phyloP scores from a whole-genome alignment of 139 green algal species.

The Zygnema circumcarinatum region DNA sequence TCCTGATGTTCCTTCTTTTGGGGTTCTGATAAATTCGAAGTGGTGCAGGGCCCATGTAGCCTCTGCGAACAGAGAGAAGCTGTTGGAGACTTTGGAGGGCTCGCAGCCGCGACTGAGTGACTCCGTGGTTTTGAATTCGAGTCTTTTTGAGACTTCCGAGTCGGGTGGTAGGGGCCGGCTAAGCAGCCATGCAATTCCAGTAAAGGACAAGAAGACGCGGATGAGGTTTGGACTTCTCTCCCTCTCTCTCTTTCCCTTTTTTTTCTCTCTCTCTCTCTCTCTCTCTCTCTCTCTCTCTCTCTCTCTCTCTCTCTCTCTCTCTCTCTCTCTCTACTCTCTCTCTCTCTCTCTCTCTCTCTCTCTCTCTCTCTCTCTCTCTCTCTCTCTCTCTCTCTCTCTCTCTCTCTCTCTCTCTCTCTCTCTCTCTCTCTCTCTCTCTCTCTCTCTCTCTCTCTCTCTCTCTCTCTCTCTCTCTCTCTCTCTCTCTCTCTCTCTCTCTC shows the following conservation, averaged over 20 bases:
- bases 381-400: neutral
- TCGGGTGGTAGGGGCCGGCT: neutral
- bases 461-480: neutral
- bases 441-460: neutral
- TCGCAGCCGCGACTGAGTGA: slow-evolving; percentile 24
- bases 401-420: neutral
- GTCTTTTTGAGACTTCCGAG: neutral
- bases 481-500: neutral
- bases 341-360: neutral
- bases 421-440: neutral
- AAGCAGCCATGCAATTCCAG: neutral
- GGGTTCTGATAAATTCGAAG: too few relatives aligned
- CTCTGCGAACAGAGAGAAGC: slow-evolving; percentile 9
- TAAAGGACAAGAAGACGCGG: slow-evolving; percentile 16
- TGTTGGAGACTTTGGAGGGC: slow-evolving; percentile 30
- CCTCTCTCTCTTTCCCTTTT: slow-evolving; percentile 2
- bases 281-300: too few relatives aligned
- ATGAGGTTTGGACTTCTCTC: slow-evolving; percentile 29
- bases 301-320: neutral
- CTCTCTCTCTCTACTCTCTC: too few relatives aligned
- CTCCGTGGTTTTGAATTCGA: neutral
- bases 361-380: neutral
- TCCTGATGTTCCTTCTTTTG: too few relatives aligned
- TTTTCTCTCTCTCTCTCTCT: slow-evolving; percentile 5
- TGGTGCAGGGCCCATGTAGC: neutral